Conservation (phyloP, 495 filamentous ascomycete species). For the Podospora pseudopauciseta region DNA sequence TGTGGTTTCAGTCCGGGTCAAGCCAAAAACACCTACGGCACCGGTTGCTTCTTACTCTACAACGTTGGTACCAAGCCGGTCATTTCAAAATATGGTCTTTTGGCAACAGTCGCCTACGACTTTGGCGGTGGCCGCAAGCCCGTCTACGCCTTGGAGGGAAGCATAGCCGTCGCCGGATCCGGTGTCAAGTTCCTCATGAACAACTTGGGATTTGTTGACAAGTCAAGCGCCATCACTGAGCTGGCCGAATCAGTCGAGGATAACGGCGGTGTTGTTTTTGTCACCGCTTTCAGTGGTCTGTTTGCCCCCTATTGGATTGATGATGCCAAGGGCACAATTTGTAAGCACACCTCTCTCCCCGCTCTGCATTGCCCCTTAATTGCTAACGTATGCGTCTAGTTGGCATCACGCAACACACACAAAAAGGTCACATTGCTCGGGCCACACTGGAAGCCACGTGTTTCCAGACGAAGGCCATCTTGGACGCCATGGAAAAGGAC, state of each 20-base stretch:
- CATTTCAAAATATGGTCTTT: slow-evolving; percentile 81
- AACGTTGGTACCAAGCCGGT: slow-evolving; percentile 90
- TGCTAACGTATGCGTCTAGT: slow-evolving; percentile 27
- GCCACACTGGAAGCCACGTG: slow-evolving; percentile 94
- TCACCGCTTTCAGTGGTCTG: slow-evolving; percentile 92
- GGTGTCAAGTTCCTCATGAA: slow-evolving; percentile 89
- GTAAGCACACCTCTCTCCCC: not conserved
- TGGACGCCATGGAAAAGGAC: slow-evolving; percentile 93
- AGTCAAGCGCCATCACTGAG: slow-evolving; percentile 76
- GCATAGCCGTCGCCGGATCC: slow-evolving; percentile 85
- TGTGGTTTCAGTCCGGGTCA: slow-evolving; percentile 81
- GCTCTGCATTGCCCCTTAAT: not conserved
- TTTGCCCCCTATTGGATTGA: slow-evolving; percentile 99
- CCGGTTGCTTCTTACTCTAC: slow-evolving; percentile 91
- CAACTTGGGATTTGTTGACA: slow-evolving; percentile 78
- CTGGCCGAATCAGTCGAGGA: slow-evolving; percentile 80
- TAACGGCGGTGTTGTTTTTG: slow-evolving; percentile 88
- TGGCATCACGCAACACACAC: slow-evolving; percentile 88
- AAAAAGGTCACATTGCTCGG: slow-evolving; percentile 85
- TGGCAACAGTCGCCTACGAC: slow-evolving; percentile 84
- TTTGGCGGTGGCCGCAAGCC: slow-evolving; percentile 72
- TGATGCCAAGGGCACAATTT: slow-evolving; percentile 87
- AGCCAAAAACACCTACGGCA: slow-evolving; percentile 97
- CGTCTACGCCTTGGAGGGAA: slow-evolving; percentile 89
- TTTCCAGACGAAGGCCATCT: slow-evolving; percentile 91